These are phyloP conservation scores for Trichaptum fuscoviolaceum DNA, from an alignment of 768 basidiomycete genomes.

Conservation along the genomic window DNA sequence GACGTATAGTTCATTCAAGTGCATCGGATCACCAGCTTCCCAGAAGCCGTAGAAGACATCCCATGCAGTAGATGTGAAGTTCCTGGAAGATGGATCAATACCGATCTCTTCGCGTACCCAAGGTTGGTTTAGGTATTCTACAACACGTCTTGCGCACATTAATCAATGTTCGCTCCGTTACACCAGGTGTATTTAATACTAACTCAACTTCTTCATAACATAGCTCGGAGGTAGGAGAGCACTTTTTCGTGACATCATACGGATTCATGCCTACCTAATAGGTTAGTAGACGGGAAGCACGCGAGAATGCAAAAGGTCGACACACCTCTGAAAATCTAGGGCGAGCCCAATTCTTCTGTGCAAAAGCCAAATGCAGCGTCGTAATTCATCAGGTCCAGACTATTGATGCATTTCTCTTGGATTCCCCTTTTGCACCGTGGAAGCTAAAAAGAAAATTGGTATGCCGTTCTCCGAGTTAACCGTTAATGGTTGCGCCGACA, in stretches of 20 bases:
- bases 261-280: neutral
- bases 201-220: constrained; percentile 2
- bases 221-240: neutral
- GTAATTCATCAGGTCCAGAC: too few relatives aligned
- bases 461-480: too few relatives aligned
- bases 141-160: neutral
- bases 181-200: too few relatives aligned
- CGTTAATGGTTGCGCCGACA: too few relatives aligned
- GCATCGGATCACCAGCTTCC: constrained; percentile 29
- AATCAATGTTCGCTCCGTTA: neutral
- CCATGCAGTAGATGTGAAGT: neutral
- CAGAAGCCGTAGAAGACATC: neutral
- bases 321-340: neutral
- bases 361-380: too few relatives aligned
- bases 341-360: too few relatives aligned
- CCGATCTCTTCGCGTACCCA: neutral
- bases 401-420: too few relatives aligned
- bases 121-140: constrained; percentile 3
- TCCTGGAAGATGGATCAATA: neutral
- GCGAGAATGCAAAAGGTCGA: neutral
- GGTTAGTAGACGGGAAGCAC: neutral
- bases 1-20: constrained; percentile 32
- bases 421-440: too few relatives aligned
- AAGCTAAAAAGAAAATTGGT: too few relatives aligned
- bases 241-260: constrained; percentile 2